Conservation (phyloP, 805 yeast species). For the Myxozyma monticola region DNA sequence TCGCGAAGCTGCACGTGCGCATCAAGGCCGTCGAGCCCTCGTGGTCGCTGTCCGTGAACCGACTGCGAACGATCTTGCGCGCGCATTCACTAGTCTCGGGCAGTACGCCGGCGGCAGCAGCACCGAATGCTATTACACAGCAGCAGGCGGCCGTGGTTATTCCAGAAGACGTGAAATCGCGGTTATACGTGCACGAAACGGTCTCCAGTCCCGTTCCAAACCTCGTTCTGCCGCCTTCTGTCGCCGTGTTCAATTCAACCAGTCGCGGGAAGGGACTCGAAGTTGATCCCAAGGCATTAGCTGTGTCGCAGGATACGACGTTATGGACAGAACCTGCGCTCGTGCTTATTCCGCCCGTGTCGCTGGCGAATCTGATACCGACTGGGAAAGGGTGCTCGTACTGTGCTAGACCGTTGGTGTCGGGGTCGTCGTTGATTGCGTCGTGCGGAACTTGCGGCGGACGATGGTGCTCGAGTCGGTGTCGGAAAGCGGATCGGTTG, state of each 20-base stretch:
- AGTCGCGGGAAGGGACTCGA: constrained; percentile 59
- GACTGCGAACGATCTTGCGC: constrained; percentile 53
- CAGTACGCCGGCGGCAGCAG: neutral
- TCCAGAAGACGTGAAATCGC: constrained; percentile 8
- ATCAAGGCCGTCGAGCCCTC: constrained; percentile 54
- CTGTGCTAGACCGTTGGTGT: constrained; percentile 60
- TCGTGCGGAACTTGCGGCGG: constrained; percentile 66
- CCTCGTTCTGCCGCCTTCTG: constrained; percentile 41
- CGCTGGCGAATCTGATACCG: constrained; percentile 58
- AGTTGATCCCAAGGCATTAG: constrained; percentile 46
- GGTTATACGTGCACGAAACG: constrained; percentile 52
- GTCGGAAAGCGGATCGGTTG: constrained; percentile 55
- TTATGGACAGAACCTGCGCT: constrained; percentile 67
- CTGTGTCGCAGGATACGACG: constrained; percentile 51
- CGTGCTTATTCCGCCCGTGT: constrained; percentile 65
- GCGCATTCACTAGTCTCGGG: neutral
- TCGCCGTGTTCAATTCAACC: constrained; percentile 52
- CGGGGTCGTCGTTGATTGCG: constrained; percentile 43
- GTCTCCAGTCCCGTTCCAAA: constrained; percentile 52
- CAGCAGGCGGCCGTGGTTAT: neutral
- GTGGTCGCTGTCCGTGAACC: constrained; percentile 65
- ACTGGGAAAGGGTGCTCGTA: constrained; percentile 68
- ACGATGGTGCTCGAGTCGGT: constrained; percentile 67
- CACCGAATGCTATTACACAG: neutral
- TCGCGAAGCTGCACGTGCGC: constrained; percentile 52